Conservation (phyloP, 2,329 filamentous ascomycete species). For the Hymenoscyphus linearis region DNA sequence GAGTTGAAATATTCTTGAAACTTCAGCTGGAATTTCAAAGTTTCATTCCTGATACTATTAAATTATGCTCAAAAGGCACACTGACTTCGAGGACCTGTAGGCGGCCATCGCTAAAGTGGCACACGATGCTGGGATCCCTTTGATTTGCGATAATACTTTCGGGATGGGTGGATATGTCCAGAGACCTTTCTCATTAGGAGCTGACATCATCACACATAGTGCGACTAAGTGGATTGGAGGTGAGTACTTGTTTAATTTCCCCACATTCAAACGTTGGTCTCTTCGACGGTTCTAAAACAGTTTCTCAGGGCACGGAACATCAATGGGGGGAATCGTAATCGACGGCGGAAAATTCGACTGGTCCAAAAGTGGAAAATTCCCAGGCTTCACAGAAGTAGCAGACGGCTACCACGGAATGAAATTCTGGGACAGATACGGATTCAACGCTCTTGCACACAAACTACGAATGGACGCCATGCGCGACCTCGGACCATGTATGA, state of each 20-base stretch:
- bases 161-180: conserved; percentile 9
- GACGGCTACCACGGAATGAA: conserved; percentile 62
- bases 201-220: conserved; percentile 62
- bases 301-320: conserved; percentile 49
- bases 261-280: not conserved
- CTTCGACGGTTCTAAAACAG: not conserved
- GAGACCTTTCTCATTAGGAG: conserved; percentile 38
- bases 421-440: conserved; percentile 64
- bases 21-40: too few species aligned
- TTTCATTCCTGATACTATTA: too few species aligned
- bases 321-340: conserved; percentile 58
- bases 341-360: conserved; percentile 66
- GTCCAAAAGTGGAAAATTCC: conserved; percentile 62
- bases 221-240: conserved; percentile 65
- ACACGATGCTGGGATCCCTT: conserved; percentile 52
- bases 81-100: too few species aligned
- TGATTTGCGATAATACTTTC: conserved; percentile 35
- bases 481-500: conserved; percentile 58
- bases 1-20: too few species aligned
- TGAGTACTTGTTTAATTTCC: not conserved
- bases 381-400: conserved; percentile 57
- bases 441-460: conserved; percentile 56
- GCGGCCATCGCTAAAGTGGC: conserved; percentile 58
- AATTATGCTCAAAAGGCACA: too few species aligned
- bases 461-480: conserved; percentile 63